Evolutionary conservation across 306 rosid species (phyloP).

Genomic region (Pterocarpus santalinus): DNA sequence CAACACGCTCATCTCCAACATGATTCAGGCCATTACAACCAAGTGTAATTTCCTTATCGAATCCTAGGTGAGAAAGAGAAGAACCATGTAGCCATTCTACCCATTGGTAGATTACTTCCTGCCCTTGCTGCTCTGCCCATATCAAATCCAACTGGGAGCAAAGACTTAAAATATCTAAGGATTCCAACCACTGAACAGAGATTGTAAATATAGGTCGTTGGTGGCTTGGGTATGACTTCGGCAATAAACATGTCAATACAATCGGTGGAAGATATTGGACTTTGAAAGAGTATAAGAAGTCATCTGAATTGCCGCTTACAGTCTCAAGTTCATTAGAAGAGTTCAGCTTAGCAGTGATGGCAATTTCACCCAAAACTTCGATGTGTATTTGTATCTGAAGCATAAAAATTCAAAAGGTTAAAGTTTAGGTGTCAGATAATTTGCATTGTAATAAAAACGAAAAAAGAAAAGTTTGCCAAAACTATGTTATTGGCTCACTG

Average conservation of each 20-base stretch:
- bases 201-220: slow-evolving; percentile 74
- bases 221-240: slow-evolving; percentile 88
- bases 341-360: slow-evolving; percentile 64
- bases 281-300: slow-evolving; percentile 71
- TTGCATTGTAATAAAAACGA: not conserved
- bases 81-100: slow-evolving; percentile 83
- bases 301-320: slow-evolving; percentile 45
- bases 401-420: not conserved
- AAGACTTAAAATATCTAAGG: slow-evolving; percentile 61
- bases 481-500: slow-evolving; percentile 35
- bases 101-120: slow-evolving; percentile 90
- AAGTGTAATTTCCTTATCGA: slow-evolving; percentile 69
- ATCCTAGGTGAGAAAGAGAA: slow-evolving; percentile 74
- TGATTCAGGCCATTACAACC: slow-evolving; percentile 68
- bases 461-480: not conserved
- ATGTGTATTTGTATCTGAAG: slow-evolving; percentile 67
- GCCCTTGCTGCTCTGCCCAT: slow-evolving; percentile 79
- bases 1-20: slow-evolving; percentile 67
- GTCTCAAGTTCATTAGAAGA: slow-evolving; percentile 51
- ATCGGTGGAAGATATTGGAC: slow-evolving; percentile 85
- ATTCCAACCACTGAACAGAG: slow-evolving; percentile 79
- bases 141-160: slow-evolving; percentile 78
- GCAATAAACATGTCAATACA: slow-evolving; percentile 82
- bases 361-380: slow-evolving; percentile 67
- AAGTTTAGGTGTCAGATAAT: slow-evolving; percentile 28